These are phyloP conservation scores for Parastagonospora avenae DNA, from an alignment of 2,329 filamentous ascomycete species.

Conservation along the genomic window DNA sequence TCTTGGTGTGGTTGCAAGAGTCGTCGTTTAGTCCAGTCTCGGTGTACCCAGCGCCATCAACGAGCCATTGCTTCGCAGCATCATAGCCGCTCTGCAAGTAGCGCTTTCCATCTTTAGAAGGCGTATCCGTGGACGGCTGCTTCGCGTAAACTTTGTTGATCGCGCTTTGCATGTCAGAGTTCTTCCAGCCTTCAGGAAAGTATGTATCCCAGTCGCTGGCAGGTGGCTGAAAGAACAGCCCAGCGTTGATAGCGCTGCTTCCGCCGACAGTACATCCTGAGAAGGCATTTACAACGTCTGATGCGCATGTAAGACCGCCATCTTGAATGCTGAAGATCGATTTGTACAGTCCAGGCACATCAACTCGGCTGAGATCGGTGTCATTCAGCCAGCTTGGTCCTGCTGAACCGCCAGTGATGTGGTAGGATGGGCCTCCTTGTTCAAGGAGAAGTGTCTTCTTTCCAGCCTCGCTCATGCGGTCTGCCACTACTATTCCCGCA, in stretches of 20 bases:
- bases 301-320: slow-evolving; percentile 48
- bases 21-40: slow-evolving; percentile 56
- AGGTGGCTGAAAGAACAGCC: slow-evolving; percentile 60
- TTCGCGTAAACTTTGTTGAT: slow-evolving; percentile 52
- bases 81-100: slow-evolving; percentile 57
- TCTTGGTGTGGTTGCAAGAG: slow-evolving; percentile 51
- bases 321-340: slow-evolving; percentile 55
- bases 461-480: slow-evolving; percentile 58
- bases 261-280: slow-evolving; percentile 60
- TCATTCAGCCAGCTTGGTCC: slow-evolving; percentile 56
- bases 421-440: slow-evolving; percentile 58
- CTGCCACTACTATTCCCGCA: slow-evolving; percentile 59
- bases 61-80: slow-evolving; percentile 57
- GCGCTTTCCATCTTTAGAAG: slow-evolving; percentile 53
- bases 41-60: slow-evolving; percentile 54
- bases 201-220: slow-evolving; percentile 59
- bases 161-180: slow-evolving; percentile 54
- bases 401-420: slow-evolving; percentile 55
- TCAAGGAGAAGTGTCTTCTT: slow-evolving; percentile 60
- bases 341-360: slow-evolving; percentile 59
- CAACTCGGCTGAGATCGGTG: slow-evolving; percentile 57
- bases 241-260: slow-evolving; percentile 60
- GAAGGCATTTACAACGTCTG: slow-evolving; percentile 50
- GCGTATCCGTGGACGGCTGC: slow-evolving; percentile 52
- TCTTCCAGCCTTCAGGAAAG: slow-evolving; percentile 58